Evolutionary conservation across 2,329 filamentous ascomycete species (phyloP), one percentile per base, ranked within the genome.

Genomic region (Phialemoniopsis sp.): DNA sequence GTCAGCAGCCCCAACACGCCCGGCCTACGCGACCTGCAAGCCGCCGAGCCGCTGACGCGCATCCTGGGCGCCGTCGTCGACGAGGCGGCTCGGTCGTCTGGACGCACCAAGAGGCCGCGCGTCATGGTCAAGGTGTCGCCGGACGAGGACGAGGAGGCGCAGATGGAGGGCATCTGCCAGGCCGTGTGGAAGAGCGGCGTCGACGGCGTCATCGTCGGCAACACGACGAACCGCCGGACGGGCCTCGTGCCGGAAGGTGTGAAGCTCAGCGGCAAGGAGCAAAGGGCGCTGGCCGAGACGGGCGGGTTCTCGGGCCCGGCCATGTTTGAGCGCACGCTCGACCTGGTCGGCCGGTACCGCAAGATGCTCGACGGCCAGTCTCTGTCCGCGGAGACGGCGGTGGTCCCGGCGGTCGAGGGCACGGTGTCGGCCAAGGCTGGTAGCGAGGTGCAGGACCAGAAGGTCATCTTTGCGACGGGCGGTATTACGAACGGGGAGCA

Each of bases 91-190:
- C 70, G 71, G 45, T 76, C 85, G 9, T 73, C 85, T 21, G 32
- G 15, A 8, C 75, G 90, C 49, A 85, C 79, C 58, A 78, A 73
- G 1, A 87, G 84, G 55, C 88, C 87, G 1, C 80, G 73, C 41
- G 88, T 98, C 42, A 95, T 98, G 88, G 93, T 98, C 54, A 98
- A 98, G 70, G 91, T 98, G 15, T 95, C 88, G 43, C 93, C 93
- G 0, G 93, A 98, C 52, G 93, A 97, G 65, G 89, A 96, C 58
- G 80, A 85, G 15, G 82, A 89, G 38, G 71, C 81, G 40, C 89
- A 98, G 59, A 79, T 98, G 45, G 76, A 83, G 32, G 93, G 90
- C 8, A 95, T 98, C 40, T 91, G 89, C 44, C 79, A 89, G 51
- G 90, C 90, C 0, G 82, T 95, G 12, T 85, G 81, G 70, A 72